A percentile compares a stretch with the other conserved stretches of the same genome.
Evolutionary conservation across 1,139 yeast genomes (phyloP).

Genomic region (Nakaseomyces delphensis): DNA sequence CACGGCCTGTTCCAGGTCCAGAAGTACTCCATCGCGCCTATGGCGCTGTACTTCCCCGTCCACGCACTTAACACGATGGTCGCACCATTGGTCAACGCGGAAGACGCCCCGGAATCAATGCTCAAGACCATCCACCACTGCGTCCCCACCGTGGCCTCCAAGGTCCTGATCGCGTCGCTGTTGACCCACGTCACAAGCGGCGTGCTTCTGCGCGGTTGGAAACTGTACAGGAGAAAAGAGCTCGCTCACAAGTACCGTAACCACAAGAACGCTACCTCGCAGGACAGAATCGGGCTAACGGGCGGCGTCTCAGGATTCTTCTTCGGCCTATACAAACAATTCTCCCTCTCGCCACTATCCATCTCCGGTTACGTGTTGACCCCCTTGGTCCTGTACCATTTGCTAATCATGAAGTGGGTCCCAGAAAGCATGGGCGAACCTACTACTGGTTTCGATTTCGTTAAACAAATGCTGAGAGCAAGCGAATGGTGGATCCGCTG

Average conservation of each 20-base stretch:
- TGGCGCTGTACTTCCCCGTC: constrained; percentile 20
- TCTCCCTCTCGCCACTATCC: constrained; percentile 18
- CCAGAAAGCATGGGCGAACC: constrained; percentile 12
- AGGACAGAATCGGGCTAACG: constrained; percentile 19
- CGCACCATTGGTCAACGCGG: constrained; percentile 18
- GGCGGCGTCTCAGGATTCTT: constrained; percentile 25
- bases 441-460: constrained; percentile 14
- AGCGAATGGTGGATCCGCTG: constrained; percentile 16
- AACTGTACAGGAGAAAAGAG: constrained; percentile 7
- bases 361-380: constrained; percentile 21
- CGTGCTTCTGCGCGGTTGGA: constrained; percentile 15
- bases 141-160: constrained; percentile 16
- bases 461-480: constrained; percentile 20
- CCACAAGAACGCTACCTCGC: constrained; percentile 10
- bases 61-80: constrained; percentile 23
- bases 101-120: constrained; percentile 20
- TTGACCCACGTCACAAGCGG: constrained; percentile 18
- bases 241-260: background rate
- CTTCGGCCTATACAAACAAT: constrained; percentile 17
- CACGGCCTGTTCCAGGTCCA: constrained; percentile 10
- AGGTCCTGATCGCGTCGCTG: constrained; percentile 13
- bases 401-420: constrained; percentile 18
- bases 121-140: constrained; percentile 22
- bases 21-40: constrained; percentile 20
- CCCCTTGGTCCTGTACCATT: constrained; percentile 20